Percentiles rank a stretch among this genome's conserved stretches.
phyloP scores from a whole-genome alignment of 768 basidiomycete species.

The Tulasnella sp. region DNA sequence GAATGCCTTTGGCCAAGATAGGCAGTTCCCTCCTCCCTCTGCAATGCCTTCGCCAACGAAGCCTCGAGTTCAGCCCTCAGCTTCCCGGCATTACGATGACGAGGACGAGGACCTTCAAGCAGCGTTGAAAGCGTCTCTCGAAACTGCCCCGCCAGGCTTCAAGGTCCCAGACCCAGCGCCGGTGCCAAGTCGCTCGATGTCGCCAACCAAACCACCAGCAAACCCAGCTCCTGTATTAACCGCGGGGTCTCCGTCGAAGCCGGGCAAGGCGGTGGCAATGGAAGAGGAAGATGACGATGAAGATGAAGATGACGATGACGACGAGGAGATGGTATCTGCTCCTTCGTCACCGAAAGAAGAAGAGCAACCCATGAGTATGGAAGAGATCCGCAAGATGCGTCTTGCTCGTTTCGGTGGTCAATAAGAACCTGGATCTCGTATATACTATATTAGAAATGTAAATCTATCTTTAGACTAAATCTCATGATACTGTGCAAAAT shows the following conservation, averaged over 20 bases:
- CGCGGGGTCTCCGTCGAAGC: background rate
- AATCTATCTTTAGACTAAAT: background rate
- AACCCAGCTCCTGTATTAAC: background rate
- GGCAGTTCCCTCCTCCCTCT: background rate
- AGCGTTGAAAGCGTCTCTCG: slow-evolving; percentile 75
- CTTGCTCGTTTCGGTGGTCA: slow-evolving; percentile 10
- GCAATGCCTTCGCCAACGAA: slow-evolving; percentile 3
- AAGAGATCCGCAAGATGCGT: slow-evolving; percentile 51
- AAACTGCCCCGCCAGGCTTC: slow-evolving; percentile 50
- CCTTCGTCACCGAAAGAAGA: slow-evolving; percentile 24
- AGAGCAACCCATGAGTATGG: slow-evolving; percentile 42
- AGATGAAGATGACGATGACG: slow-evolving; percentile 30
- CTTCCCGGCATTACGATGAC: slow-evolving; percentile 62
- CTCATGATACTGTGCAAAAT: background rate
- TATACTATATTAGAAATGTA: background rate
- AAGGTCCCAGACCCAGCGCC: slow-evolving; percentile 27
- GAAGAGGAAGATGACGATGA: slow-evolving; percentile 12
- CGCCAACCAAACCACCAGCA: background rate
- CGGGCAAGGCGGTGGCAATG: background rate
- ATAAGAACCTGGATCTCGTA: background rate
- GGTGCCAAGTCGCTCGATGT: background rate
- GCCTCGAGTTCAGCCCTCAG: slow-evolving; percentile 20
- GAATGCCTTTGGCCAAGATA: slow-evolving; percentile 1
- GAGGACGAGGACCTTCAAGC: slow-evolving; percentile 85
- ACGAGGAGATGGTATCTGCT: slow-evolving; percentile 31